These are phyloP conservation scores for Arabis alpina DNA, from an alignment of 345 rosid species.

Conservation along the genomic window DNA sequence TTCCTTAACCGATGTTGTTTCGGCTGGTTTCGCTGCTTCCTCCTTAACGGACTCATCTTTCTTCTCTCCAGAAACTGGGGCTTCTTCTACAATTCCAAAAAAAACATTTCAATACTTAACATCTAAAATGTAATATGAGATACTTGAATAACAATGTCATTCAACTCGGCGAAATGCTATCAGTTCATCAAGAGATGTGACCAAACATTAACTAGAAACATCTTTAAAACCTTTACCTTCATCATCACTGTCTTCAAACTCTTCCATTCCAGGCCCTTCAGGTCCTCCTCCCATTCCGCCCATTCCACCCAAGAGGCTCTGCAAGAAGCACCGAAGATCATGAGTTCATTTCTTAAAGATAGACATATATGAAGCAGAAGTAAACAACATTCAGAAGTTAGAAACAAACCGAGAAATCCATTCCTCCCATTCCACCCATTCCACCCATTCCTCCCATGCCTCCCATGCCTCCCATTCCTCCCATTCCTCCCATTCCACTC, in stretches of 20 bases:
- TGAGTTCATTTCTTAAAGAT: slow-evolving; percentile 16
- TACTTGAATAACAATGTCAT: slow-evolving; percentile 1
- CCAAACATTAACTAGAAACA: slow-evolving; percentile 20
- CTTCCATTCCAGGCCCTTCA: slow-evolving; percentile 55
- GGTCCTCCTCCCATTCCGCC: slow-evolving; percentile 42
- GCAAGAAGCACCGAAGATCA: slow-evolving; percentile 22
- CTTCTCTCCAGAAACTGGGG: slow-evolving; percentile 32
- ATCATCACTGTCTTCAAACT: slow-evolving; percentile 85
- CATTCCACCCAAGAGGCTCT: slow-evolving; percentile 45
- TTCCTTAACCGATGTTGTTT: slow-evolving; percentile 32
- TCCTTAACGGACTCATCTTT: slow-evolving; percentile 22
- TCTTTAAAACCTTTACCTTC: slow-evolving; percentile 59
- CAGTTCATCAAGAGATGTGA: slow-evolving; percentile 10
- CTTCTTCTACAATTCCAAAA: slow-evolving; percentile 29
- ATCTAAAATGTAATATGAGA: neutral
- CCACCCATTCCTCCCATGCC: slow-evolving; percentile 23
- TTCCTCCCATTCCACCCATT: slow-evolving; percentile 3
- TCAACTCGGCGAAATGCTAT: neutral
- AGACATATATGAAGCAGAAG: slow-evolving; percentile 3
- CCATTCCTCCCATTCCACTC: slow-evolving; percentile 34
- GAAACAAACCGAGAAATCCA: slow-evolving; percentile 47
- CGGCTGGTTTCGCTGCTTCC: slow-evolving; percentile 35
- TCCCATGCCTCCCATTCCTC: slow-evolving; percentile 23
- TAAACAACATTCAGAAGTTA: slow-evolving; percentile 21
- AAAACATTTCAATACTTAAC: neutral